These are phyloP conservation scores for Cadophora sp. DNA, from an alignment of 2,329 filamentous ascomycete genomes.

Conservation along the genomic window DNA sequence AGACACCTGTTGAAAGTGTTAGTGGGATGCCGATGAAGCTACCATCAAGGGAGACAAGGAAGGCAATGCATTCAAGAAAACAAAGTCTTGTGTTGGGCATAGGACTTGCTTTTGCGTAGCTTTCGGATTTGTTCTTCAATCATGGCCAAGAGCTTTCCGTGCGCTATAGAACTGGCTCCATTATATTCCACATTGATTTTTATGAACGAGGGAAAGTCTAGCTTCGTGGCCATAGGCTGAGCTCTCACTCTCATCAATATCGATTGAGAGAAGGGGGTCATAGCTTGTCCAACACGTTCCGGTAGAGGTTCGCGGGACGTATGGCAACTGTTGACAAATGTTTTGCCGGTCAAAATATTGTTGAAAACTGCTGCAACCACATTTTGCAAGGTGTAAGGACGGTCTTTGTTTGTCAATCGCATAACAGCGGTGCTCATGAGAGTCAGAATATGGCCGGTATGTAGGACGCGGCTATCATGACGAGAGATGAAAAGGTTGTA, in stretches of 20 bases:
- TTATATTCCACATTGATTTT: neutral
- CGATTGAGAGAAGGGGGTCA: neutral
- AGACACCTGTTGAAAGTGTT: neutral
- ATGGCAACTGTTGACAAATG: neutral
- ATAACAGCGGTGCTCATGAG: neutral
- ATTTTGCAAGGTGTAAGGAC: neutral
- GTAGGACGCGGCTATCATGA: neutral
- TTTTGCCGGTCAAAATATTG: neutral
- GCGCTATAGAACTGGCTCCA: slow-evolving; percentile 1
- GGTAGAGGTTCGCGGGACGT: neutral
- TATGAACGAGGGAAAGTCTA: neutral
- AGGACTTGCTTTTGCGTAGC: neutral
- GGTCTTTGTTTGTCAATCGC: neutral
- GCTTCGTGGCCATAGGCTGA: neutral
- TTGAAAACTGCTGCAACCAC: neutral
- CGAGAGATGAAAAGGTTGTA: neutral
- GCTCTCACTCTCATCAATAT: slow-evolving; percentile 6
- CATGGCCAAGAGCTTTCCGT: neutral
- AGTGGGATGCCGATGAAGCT: neutral
- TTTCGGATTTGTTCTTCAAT: neutral
- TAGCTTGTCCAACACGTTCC: neutral
- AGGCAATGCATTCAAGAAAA: neutral
- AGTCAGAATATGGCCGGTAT: neutral
- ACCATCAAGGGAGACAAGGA: neutral
- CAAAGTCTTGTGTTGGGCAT: too few species aligned